Evolutionary conservation across 1,139 yeast genomes (phyloP), one percentile per base, ranked within the genome.

Genomic region (Zygoascus hellenicus): DNA sequence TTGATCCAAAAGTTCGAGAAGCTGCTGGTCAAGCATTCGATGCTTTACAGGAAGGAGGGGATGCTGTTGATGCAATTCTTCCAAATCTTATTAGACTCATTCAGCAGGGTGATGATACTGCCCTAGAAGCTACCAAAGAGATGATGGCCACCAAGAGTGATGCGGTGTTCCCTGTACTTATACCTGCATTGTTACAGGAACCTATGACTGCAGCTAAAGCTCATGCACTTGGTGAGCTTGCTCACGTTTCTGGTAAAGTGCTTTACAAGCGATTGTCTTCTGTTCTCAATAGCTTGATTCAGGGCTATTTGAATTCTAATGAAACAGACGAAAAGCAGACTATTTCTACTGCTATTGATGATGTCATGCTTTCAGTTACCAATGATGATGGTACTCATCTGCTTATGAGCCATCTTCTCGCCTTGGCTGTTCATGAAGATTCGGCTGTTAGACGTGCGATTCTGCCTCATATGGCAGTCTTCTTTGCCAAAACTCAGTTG

Each of bases 1-100:
- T 80, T 15, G 78, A 83, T 49, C 72, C 81, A 13, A 70, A 73
- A 26, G 97, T 92, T 16, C 79, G 98, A 60, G 89, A 80, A 59
- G 85, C 97, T 16, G 96, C 97, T 28, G 97, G 97, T 1, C 76
- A 75, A 47, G 92, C 96, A 0, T 92, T 94, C 60, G 97, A 92
- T 57, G 80, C 81, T 10, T 78, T 90, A 58, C 96, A 89, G 63
- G 83, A 78, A 48, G 98, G 97, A 52, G 48, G 45, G 10, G 43
- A 36, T 33, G 85, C 83, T 62, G 76, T 77, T 38, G 97, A 90
- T 64, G 90, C 85, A 58, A 78, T 94, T 52, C 74, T 94, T 58
- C 99, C 98, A 17, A 80, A 82, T 58, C 76, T 94, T 64, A 75
- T 92, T 63, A 75, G 74, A 52, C 74, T 82, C 75, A 72, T 90